These are phyloP conservation scores for Microbotryum violaceum DNA, from an alignment of 1,284 basidiomycete genomes.

Conservation along the genomic window DNA sequence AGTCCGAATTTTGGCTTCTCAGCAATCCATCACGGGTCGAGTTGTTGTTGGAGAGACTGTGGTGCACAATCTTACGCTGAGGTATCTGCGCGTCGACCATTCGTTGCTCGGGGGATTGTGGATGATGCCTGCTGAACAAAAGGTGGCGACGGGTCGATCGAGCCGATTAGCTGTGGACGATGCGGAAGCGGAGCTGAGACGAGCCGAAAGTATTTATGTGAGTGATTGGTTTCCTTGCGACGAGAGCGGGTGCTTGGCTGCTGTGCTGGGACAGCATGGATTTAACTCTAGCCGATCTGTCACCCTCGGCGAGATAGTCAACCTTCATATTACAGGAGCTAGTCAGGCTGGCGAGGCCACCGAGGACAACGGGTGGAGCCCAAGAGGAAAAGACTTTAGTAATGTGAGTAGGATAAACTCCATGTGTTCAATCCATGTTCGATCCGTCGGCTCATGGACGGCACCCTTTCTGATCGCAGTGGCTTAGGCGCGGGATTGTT, in stretches of 20 bases:
- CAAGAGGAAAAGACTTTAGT: conserved; percentile 61
- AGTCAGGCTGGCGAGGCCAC: conserved; percentile 55
- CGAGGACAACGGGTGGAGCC: conserved; percentile 39
- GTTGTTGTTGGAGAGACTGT: conserved; percentile 64
- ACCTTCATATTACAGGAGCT: conserved; percentile 81
- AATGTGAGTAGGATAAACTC: not conserved
- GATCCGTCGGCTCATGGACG: not conserved
- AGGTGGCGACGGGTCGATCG: conserved; percentile 44
- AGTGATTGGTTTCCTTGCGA: conserved; percentile 42
- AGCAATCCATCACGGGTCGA: conserved; percentile 63
- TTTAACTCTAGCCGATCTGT: not conserved
- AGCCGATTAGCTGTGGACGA: conserved; percentile 36
- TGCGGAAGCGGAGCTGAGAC: conserved; percentile 32
- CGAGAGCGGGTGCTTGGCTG: conserved; percentile 47
- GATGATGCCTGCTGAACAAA: conserved; percentile 47
- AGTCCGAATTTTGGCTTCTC: conserved; percentile 52
- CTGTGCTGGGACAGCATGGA: not conserved
- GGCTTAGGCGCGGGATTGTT: conserved; percentile 78
- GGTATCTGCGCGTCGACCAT: conserved; percentile 78
- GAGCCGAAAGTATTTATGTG: conserved; percentile 43
- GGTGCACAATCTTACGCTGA: conserved; percentile 50
- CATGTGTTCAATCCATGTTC: not conserved
- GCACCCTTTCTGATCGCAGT: conserved; percentile 44
- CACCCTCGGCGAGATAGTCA: conserved; percentile 52
- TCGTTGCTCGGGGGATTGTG: conserved; percentile 82